Conservation (phyloP, 345 rosid genomes). For the Heritiera fomes region DNA sequence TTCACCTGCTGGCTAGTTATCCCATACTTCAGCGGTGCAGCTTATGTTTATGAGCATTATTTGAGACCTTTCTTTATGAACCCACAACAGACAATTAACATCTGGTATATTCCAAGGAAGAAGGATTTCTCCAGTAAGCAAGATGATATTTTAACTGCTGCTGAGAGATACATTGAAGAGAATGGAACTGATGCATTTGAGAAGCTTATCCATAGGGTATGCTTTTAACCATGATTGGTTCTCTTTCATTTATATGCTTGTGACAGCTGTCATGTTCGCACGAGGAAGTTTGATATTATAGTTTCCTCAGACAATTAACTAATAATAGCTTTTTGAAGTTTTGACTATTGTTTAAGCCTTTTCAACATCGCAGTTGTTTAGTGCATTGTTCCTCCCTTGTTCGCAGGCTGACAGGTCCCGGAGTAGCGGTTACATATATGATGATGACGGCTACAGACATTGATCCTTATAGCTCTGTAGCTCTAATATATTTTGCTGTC, state of each 20-base stretch:
- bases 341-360: not conserved
- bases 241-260: not conserved
- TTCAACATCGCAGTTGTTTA: not conserved
- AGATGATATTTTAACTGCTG: slow-evolving; percentile 86
- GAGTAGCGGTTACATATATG: slow-evolving; percentile 31
- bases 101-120: slow-evolving; percentile 93
- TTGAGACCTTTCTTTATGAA: slow-evolving; percentile 77
- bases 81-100: slow-evolving; percentile 69
- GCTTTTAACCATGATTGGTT: not conserved
- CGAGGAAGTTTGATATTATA: not conserved
- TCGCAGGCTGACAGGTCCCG: slow-evolving; percentile 69
- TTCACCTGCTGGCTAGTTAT: slow-evolving; percentile 94
- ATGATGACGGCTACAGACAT: slow-evolving; percentile 35
- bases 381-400: not conserved
- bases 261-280: not conserved
- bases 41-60: slow-evolving; percentile 84
- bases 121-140: slow-evolving; percentile 56
- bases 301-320: not conserved
- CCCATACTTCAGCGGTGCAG: slow-evolving; percentile 94
- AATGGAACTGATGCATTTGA: slow-evolving; percentile 90
- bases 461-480: not conserved
- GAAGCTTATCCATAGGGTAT: slow-evolving; percentile 74
- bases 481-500: not conserved
- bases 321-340: not conserved
- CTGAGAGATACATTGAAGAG: slow-evolving; percentile 78